Percentiles rank a stretch among this genome's conserved stretches.
Evolutionary conservation across 176 grass and related monocot genomes (phyloP).

Genomic region (Neostapfia colusana): DNA sequence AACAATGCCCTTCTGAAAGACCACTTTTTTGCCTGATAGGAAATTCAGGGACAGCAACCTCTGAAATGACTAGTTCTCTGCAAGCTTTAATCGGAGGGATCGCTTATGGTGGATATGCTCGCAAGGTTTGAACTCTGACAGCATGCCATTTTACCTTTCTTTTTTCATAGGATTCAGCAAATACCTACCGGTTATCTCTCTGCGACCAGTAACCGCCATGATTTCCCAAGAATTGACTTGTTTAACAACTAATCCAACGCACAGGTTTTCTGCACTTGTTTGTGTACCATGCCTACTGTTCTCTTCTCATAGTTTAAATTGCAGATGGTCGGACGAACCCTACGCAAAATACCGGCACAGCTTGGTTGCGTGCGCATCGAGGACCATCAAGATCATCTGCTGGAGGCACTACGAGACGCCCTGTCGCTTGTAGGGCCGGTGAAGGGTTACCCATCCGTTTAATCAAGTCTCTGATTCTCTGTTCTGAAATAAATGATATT

Average conservation of each 20-base stretch:
- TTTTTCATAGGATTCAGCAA: not conserved
- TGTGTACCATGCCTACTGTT: not conserved
- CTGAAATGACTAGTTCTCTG: slow-evolving; percentile 18
- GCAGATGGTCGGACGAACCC: slow-evolving; percentile 79
- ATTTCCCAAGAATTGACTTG: no score
- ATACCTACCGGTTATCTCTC: not conserved
- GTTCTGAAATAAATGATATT: no score
- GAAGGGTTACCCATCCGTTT: slow-evolving; percentile 48
- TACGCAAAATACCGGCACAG: slow-evolving; percentile 50
- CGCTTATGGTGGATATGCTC: slow-evolving; percentile 92
- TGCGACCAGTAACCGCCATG: no score
- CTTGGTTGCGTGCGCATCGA: slow-evolving; percentile 51
- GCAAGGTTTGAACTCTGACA: slow-evolving; percentile 63
- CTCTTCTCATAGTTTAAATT: not conserved
- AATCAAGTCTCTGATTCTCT: no score
- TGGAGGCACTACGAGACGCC: slow-evolving; percentile 74
- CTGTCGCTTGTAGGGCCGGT: slow-evolving; percentile 63
- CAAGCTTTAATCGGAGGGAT: slow-evolving; percentile 81
- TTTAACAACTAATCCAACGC: no score
- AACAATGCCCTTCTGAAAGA: not conserved
- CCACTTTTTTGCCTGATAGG: not conserved
- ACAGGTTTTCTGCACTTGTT: no score
- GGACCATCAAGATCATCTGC: slow-evolving; percentile 61
- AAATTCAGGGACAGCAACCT: slow-evolving; percentile 26
- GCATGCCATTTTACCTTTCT: not conserved